Evolutionary conservation across 805 yeast species (phyloP), one percentile per base, ranked within the genome.

Genomic region (Pichia kluyveri): DNA sequence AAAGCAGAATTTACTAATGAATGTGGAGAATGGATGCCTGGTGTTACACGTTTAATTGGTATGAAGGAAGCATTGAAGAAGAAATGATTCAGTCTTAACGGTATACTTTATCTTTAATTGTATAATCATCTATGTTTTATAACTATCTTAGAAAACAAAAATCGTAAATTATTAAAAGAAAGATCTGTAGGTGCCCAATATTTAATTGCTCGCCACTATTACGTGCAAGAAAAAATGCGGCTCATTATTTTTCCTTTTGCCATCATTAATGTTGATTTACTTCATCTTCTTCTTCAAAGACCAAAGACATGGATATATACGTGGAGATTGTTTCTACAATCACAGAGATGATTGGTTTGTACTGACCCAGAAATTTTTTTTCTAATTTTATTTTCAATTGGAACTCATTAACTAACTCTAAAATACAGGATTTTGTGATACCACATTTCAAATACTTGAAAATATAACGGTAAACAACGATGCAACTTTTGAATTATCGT

Each of bases 1-100:
- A 77, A 84, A 23, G 74, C 87, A 8, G 74, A 77, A 37, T 74
- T 77, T 52, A 75, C 82, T 26, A 78, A 75, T 26, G 95, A 90
- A 64, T 79, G 84, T 54, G 96, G 96, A 14, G 80, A 83, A 58
- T 93, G 99, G 99, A 78, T 85, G 69, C 79, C 85, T 32, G 99
- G 99, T 57, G 83, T 93, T 42, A 88, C 84, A 66, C 80, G 97
- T 56, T 74, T 93, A 53, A 80, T 91, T 52, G 83, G 83, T 53
- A 86, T 93, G 76, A 79, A 72, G 15, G 79, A 76, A 56, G 81
- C 60, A 8, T 54, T 46, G 15, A 41, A 51, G 31, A 47, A 41
- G 37, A 15, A 28, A 26, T 40, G n/a, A 30, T 38, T n/a, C 15
- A 11, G 11, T 9, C 17, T 27, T 38, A 19, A 6, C n/a, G 14